phyloP scores from a whole-genome alignment of 2,329 filamentous ascomycete genomes.

The Magnaporthiopsis rhizophila region DNA sequence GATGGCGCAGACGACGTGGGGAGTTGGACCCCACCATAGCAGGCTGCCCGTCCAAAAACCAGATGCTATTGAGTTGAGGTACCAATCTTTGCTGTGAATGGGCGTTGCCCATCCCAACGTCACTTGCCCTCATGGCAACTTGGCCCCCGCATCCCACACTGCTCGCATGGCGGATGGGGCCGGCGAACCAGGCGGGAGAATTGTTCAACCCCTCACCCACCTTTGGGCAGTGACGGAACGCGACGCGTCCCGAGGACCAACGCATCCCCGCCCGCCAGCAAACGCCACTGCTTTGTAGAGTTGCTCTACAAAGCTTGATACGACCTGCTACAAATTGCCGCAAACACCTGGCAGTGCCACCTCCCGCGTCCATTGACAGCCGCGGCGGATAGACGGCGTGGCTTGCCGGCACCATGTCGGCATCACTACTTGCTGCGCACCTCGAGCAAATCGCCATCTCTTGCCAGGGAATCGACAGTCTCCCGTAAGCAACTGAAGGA shows the following conservation, averaged over 20 bases:
- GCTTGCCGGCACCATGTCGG: slow-evolving; percentile 25
- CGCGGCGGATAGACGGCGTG: not conserved
- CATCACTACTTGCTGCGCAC: slow-evolving; percentile 63
- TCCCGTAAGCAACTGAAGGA: slow-evolving; percentile 49
- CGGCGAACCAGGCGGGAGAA: not conserved
- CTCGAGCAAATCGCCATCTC: slow-evolving; percentile 70
- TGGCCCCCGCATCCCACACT: not conserved
- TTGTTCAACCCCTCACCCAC: not conserved
- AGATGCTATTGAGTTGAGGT: not conserved
- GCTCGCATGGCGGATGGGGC: not conserved
- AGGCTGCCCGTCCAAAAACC: too few species aligned
- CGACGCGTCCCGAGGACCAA: not conserved
- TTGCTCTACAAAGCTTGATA: not conserved
- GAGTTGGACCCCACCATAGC: too few species aligned
- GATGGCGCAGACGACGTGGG: not conserved
- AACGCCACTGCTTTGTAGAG: not conserved
- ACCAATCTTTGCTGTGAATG: not conserved
- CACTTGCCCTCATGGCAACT: not conserved
- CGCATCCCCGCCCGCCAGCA: not conserved
- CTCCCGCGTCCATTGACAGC: not conserved
- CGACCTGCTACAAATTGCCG: not conserved
- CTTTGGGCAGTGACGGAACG: not conserved
- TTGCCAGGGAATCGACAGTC: slow-evolving; percentile 66
- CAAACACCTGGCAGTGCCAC: not conserved
- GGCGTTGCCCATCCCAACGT: not conserved